Conservation (phyloP, 2,329 filamentous ascomycete species). For the Aspergillus sp. region DNA sequence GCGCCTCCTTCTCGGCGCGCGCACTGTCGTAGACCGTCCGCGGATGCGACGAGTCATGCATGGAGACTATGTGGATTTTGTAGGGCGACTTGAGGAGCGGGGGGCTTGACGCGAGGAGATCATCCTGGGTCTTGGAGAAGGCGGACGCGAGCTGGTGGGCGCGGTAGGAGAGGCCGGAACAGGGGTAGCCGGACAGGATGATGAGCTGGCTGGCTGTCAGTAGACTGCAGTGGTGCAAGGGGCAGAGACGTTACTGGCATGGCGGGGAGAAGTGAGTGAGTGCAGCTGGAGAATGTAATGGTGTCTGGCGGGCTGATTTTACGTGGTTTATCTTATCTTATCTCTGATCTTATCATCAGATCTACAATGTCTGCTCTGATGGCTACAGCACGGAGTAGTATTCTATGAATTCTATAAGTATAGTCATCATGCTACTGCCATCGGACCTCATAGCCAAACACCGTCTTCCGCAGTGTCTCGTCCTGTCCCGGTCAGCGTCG, state of each 20-base stretch:
- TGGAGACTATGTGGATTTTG: slow-evolving; percentile 31
- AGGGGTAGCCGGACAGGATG: slow-evolving; percentile 54
- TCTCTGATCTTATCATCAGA: slow-evolving; percentile 11
- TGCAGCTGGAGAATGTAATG: slow-evolving; percentile 10
- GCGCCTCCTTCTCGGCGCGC: slow-evolving; percentile 53
- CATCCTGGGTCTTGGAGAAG: slow-evolving; percentile 42
- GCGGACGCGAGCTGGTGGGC: slow-evolving; percentile 46
- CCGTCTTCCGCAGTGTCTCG: slow-evolving; percentile 68
- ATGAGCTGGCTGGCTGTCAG: slow-evolving; percentile 41
- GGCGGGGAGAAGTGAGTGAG: slow-evolving; percentile 11
- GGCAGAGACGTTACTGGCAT: slow-evolving; percentile 18
- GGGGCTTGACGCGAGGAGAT: slow-evolving; percentile 26
- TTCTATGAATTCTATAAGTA: too few relatives aligned
- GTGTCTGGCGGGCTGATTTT: too few relatives aligned
- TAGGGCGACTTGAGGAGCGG: slow-evolving; percentile 37
- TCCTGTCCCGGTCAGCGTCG: slow-evolving; percentile 42
- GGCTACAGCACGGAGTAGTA: too few relatives aligned
- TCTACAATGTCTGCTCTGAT: too few relatives aligned
- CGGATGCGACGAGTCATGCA: slow-evolving; percentile 33
- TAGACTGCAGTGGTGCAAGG: neutral
- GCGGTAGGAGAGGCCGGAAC: slow-evolving; percentile 54
- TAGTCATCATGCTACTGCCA: too few relatives aligned
- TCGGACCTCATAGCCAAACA: slow-evolving; percentile 64
- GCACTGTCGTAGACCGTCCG: slow-evolving; percentile 49
- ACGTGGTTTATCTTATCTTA: slow-evolving; percentile 2